Conservation (phyloP, 1,284 basidiomycete species). For the Apiotrichum sp. region DNA sequence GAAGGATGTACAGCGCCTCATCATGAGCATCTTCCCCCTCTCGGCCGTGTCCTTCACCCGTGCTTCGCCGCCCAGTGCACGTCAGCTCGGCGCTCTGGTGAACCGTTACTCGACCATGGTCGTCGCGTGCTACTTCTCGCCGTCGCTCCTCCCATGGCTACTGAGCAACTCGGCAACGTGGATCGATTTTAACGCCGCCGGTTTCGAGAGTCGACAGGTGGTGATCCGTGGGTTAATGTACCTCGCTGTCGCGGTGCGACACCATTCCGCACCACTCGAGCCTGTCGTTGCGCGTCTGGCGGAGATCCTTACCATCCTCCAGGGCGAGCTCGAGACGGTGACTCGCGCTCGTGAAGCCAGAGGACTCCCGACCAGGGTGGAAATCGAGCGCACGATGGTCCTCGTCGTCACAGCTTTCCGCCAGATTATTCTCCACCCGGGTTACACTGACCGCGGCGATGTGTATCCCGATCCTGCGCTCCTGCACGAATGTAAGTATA, state of each 20-base stretch:
- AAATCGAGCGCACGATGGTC: constrained; percentile 47
- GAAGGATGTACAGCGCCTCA: constrained; percentile 61
- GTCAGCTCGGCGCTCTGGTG: constrained; percentile 71
- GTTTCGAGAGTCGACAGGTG: constrained; percentile 63
- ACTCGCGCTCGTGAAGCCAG: neutral
- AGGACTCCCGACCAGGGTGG: constrained; percentile 21
- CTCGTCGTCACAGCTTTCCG: constrained; percentile 59
- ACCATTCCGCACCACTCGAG: constrained; percentile 55
- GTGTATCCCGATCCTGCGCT: constrained; percentile 64
- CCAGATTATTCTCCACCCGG: constrained; percentile 50
- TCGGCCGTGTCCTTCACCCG: constrained; percentile 57
- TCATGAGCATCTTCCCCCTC: constrained; percentile 73
- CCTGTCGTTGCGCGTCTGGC: constrained; percentile 63
- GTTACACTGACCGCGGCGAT: constrained; percentile 12
- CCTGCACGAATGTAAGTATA: constrained; percentile 55
- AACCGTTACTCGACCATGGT: constrained; percentile 78
- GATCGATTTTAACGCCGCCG: constrained; percentile 58
- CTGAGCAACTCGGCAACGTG: constrained; percentile 50
- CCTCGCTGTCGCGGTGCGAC: constrained; percentile 62
- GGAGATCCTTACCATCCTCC: constrained; percentile 57
- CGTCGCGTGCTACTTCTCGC: constrained; percentile 68
- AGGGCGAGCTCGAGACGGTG: constrained; percentile 53
- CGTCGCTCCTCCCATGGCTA: constrained; percentile 52
- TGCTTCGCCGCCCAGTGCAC: constrained; percentile 52
- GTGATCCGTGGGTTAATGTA: constrained; percentile 74